Base-by-base conservation (phyloP, 176 grass and related monocot species). In the Stipa capillata region DNA sequence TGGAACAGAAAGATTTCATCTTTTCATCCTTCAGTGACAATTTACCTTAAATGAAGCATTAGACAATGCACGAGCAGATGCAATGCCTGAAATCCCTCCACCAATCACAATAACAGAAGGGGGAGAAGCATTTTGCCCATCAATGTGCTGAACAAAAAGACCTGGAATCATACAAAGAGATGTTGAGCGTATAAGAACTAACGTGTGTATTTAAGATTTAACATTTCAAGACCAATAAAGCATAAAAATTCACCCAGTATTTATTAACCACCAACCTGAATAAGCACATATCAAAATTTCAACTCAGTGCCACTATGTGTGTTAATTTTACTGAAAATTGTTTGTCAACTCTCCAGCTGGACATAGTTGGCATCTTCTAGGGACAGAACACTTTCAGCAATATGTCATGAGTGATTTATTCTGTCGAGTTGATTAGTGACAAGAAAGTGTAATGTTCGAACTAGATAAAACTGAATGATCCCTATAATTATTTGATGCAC, bases 51-150 rank as follows among this genome's bases (percentile, higher is more conserved):
- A 85, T 18, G 90, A 94, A 87, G 90, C 83, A 99, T 95, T 95
- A 52, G 71, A 87, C 81, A 99, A 77, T 18, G 90, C 85, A 51
- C 82, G 86, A 44, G 96, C 92, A 65, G 92, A 90, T 82, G 96
- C 84, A 41, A 99, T 95, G 36, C 96, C 96, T 61, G 96, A 95
- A 93, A 99, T 99, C 9, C 96, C 96, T 60, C 90, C 92, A 85
- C 92, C 96, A 76, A 99, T 89, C 68, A 99, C 96, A 85, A 95
- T 89, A 37, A 99, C 92, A 80, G 90, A 89, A 85, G 92, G 92
- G 31, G 86, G 79, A 50, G 88, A 95, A 48, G 78, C 42, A 18
- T 91, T 85, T 83, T 91, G 39, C 69, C 92, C 82, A 79, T 95
- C 96, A 79, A 99, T 83, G 41, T 93, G 89, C 56, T 83, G 82